Conservation (phyloP, 345 rosid genomes). For the Salix exigua region DNA sequence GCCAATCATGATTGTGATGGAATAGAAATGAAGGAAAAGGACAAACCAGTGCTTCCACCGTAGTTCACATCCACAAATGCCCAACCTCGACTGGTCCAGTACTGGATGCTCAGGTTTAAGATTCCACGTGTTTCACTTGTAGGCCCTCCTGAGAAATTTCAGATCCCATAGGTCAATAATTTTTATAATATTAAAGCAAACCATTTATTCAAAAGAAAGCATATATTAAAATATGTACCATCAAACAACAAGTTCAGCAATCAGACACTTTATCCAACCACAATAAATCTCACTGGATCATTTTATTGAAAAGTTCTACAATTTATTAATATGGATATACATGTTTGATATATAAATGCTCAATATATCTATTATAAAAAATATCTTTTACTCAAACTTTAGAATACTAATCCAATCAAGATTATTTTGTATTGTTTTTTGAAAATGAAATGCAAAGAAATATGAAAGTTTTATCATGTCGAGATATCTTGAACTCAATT, state of each 20-base stretch:
- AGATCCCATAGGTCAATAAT: not conserved
- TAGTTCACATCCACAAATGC: slow-evolving; percentile 93
- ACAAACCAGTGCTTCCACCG: slow-evolving; percentile 99
- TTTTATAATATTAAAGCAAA: slow-evolving; percentile 1
- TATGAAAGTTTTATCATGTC: not conserved
- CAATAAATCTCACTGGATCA: not conserved
- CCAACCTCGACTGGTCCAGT: slow-evolving; percentile 99
- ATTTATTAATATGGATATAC: not conserved
- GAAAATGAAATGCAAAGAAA: not conserved
- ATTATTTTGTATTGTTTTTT: not conserved
- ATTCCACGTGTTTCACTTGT: slow-evolving; percentile 74
- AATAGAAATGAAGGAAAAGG: not conserved
- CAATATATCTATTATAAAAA: not conserved
- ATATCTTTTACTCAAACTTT: not conserved
- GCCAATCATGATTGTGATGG: not conserved
- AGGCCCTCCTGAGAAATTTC: slow-evolving; percentile 74
- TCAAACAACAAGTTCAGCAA: not conserved
- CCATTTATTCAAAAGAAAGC: not conserved
- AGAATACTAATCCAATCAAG: not conserved
- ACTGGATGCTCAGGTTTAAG: slow-evolving; percentile 71
- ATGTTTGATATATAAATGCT: not conserved
- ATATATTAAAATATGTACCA: not conserved
- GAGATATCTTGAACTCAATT: not conserved
- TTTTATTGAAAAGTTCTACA: not conserved
- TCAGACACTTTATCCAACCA: not conserved